A percentile compares a stretch with the other conserved stretches of the same genome.
These are phyloP conservation scores for Bipolaris victoriae DNA, from an alignment of 2,329 filamentous ascomycete species.

Conservation along the genomic window DNA sequence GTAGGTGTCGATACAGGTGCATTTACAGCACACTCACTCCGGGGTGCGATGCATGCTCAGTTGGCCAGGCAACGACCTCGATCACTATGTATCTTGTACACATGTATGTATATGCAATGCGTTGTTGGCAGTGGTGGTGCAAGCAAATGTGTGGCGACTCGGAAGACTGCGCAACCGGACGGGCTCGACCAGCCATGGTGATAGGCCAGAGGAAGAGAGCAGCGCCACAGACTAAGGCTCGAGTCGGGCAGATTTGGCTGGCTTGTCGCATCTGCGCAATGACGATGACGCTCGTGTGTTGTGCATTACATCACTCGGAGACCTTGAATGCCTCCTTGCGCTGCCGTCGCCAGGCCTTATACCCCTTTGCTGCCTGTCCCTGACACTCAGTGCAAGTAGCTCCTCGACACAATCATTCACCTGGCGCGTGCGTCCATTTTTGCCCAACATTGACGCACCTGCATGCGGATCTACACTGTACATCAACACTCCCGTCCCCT, in stretches of 20 bases:
- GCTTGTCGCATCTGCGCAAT: conserved; percentile 15
- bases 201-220: conserved; percentile 13
- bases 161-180: conserved; percentile 8
- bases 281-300: conserved; percentile 19
- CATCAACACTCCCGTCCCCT: not conserved
- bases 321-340: conserved; percentile 1
- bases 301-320: conserved; percentile 24
- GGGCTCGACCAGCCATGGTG: not conserved
- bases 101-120: no score
- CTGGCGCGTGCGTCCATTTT: not conserved
- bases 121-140: not conserved
- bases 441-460: not conserved
- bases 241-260: conserved; percentile 11
- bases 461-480: conserved; percentile 16
- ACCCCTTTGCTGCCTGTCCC: not conserved
- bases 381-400: not conserved
- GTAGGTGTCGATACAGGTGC: not conserved
- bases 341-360: conserved; percentile 8
- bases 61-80: not conserved
- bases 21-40: no score
- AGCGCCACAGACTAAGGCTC: conserved; percentile 16
- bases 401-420: not conserved
- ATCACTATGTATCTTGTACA: no score
- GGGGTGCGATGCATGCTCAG: not conserved
- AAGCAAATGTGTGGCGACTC: conserved; percentile 4